Conservation (phyloP, 1,284 basidiomycete genomes). For the Ceratobasidium sp. region DNA sequence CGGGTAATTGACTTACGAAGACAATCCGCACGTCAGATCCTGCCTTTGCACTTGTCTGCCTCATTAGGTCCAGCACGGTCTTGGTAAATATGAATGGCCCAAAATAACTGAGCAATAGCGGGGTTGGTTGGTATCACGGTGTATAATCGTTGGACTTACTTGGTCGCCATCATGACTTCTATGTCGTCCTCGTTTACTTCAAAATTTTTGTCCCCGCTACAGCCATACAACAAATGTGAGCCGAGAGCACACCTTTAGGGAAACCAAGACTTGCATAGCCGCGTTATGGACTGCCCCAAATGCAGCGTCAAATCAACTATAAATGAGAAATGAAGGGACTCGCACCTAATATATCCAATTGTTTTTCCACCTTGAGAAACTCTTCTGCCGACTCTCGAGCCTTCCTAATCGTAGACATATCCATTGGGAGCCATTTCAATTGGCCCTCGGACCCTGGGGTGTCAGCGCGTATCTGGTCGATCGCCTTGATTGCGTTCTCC, state of each 20-base stretch:
- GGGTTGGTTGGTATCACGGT: not conserved
- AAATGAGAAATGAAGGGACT: not conserved
- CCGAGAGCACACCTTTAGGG: not conserved
- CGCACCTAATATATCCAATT: constrained; percentile 25
- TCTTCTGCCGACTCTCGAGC: constrained; percentile 11
- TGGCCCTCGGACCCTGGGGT: constrained; percentile 8
- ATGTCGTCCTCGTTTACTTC: constrained; percentile 29
- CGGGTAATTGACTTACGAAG: not conserved
- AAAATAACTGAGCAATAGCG: not conserved
- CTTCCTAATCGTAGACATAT: constrained; percentile 26
- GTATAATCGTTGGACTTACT: not conserved
- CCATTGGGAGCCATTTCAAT: constrained; percentile 26
- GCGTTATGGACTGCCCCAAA: constrained; percentile 5
- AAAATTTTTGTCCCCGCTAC: not conserved
- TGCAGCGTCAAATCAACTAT: not conserved
- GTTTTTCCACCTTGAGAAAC: constrained; percentile 15
- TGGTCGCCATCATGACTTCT: not conserved
- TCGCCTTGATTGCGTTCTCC: not conserved
- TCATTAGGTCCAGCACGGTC: constrained; percentile 12
- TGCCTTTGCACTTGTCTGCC: not conserved
- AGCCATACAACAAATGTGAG: not conserved
- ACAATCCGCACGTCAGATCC: constrained; percentile 35
- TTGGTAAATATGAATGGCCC: constrained; percentile 29
- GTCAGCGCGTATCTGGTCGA: constrained; percentile 1
- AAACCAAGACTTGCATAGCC: not conserved